phyloP scores from a whole-genome alignment of 352 stramenopile species.

The Pythium diclinum region DNA sequence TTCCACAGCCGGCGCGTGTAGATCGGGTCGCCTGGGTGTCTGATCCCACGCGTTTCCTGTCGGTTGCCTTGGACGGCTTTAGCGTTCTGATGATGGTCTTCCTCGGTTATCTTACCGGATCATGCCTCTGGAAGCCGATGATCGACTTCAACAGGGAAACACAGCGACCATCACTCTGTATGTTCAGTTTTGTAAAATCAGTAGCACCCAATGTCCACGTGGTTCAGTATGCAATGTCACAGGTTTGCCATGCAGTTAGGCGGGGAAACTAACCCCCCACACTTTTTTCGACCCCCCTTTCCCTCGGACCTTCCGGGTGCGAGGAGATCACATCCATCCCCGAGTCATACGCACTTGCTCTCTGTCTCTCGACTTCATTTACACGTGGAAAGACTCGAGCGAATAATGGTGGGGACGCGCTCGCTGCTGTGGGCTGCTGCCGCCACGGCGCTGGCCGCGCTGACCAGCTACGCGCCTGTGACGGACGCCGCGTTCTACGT shows the following conservation, averaged over 20 bases:
- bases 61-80: neutral
- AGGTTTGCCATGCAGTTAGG: conserved; percentile 10
- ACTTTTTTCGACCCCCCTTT: neutral
- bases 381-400: neutral
- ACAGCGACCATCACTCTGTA: conserved; percentile 18
- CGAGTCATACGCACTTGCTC: conserved; percentile 16
- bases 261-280: conserved; percentile 1
- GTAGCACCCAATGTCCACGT: neutral
- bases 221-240: conserved; percentile 1
- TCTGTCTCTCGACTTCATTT: conserved; percentile 7
- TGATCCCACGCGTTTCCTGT: conserved; percentile 4
- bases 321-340: conserved; percentile 5
- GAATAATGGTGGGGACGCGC: conserved; percentile 20
- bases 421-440: conserved; percentile 19
- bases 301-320: neutral
- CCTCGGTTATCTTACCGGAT: conserved; percentile 15
- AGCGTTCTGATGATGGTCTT: neutral
- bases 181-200: neutral
- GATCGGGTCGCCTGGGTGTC: neutral
- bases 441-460: conserved; percentile 6
- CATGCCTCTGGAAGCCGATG: neutral
- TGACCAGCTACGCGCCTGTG: conserved; percentile 4
- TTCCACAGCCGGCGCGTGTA: neutral
- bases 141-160: conserved; percentile 12
- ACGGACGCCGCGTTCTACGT: conserved; percentile 77